Base-by-base conservation (phyloP, 1,139 yeast species). In the Geotrichum europaeum region DNA sequence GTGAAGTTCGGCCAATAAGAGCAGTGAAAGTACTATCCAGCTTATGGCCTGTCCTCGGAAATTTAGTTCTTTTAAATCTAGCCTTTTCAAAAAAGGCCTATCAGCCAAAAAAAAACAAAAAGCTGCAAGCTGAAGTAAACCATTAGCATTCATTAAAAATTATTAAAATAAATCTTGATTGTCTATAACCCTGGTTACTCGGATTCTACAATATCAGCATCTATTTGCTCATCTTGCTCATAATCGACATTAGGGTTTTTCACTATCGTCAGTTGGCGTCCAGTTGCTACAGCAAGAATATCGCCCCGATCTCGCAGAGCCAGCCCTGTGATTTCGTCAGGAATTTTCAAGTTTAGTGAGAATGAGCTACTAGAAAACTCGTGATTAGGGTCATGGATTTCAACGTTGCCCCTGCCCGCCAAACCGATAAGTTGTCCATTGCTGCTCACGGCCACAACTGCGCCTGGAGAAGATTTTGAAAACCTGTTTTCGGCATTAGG, bases 401-500 rank as follows among this genome's bases (percentile, higher is more conserved):
- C 49, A 25, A 55, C 49, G 28, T 47, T 18, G n/a, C 28, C 20
- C 2, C 51, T 53, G 4, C 56, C 40, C 12, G 45, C 62, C 6
- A 59, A 30, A 6, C 62, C 60, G 12, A 61, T 50, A 20, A 53
- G 47, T 10, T 50, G 15, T 6, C 59, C 57, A 47, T 54, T 55
- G 7, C 32, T 34, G 10, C 57, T 49, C 28, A 55, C 60, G 10
- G 49, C 50, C 15, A 54, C 18, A 4, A 43, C 58, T 12, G 57
- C 43, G 4, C 43, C 40, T 18, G 53, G 22, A 6, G 60, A 45
- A 2, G 56, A 49, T 18, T 51, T 56, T 6, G 49, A 30, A 54
- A 54, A 62, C 24, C 54, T n/a, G 18, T 67, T 67, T 36, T 67
- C 65, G 34, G 64, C 65, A 1, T 59, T 54, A 3, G 72, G 66